Evolutionary conservation across 2,329 filamentous ascomycete genomes (phyloP).

Genomic region (Penicillium thymicola): DNA sequence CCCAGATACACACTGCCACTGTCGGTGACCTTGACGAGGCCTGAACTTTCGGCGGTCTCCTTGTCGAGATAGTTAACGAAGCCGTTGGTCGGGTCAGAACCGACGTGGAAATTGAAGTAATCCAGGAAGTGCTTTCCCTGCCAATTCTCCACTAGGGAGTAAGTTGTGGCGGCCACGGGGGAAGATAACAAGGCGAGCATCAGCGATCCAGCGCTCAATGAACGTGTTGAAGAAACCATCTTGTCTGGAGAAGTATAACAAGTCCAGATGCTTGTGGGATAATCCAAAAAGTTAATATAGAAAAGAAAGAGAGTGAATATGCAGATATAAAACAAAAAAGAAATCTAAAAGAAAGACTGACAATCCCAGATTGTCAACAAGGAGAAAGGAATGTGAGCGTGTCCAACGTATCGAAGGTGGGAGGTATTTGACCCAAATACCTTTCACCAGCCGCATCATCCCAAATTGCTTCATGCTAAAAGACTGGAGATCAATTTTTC

Average conservation of each 20-base stretch:
- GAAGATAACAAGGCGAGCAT: constrained; percentile 29
- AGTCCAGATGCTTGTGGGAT: neutral
- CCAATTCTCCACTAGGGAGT: constrained; percentile 43
- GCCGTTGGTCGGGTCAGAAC: constrained; percentile 49
- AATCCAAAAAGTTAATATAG: neutral
- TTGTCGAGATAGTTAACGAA: constrained; percentile 51
- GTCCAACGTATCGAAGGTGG: constrained; percentile 8
- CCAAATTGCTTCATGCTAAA: neutral
- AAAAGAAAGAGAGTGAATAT: constrained; percentile 2
- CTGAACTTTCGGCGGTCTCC: constrained; percentile 35
- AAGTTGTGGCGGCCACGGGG: constrained; percentile 27
- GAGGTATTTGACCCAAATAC: constrained; percentile 16
- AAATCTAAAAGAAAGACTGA: constrained; percentile 16
- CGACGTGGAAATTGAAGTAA: constrained; percentile 50
- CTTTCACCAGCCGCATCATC: neutral
- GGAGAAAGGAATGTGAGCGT: constrained; percentile 22
- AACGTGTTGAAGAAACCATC: constrained; percentile 30
- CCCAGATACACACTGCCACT: constrained; percentile 43
- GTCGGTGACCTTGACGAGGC: constrained; percentile 36
- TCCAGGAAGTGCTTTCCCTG: constrained; percentile 49
- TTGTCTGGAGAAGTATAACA: constrained; percentile 1
- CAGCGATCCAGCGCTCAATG: constrained; percentile 32
- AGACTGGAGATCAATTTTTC: neutral
- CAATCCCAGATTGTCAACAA: constrained; percentile 23
- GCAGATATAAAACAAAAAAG: constrained; percentile 4